These are phyloP conservation scores for Solanum virginianum DNA, from an alignment of 257 asterid species.

Conservation along the genomic window DNA sequence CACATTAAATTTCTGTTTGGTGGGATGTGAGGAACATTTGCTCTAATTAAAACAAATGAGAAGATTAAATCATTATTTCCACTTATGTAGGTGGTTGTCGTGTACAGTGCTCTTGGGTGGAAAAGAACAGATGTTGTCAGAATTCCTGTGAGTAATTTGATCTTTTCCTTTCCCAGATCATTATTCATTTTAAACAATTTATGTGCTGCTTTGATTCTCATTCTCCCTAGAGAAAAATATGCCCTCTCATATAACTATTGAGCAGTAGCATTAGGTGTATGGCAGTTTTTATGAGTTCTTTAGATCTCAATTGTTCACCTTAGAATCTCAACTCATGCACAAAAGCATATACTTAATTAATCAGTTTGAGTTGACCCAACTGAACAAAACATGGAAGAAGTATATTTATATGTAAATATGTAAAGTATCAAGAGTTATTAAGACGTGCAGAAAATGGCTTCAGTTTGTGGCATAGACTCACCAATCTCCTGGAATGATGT, in stretches of 20 bases:
- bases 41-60: not conserved
- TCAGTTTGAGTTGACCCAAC: not conserved
- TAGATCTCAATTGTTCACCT: not conserved
- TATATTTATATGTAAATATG: not conserved
- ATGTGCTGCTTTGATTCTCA: not conserved
- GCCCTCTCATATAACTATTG: not conserved
- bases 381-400: not conserved
- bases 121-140: slow-evolving; percentile 67
- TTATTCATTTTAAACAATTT: not conserved
- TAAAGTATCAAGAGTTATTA: not conserved
- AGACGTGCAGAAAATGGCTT: not conserved
- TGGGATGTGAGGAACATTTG: not conserved
- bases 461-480: not conserved
- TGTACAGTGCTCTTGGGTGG: slow-evolving; percentile 91
- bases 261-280: not conserved
- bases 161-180: not conserved
- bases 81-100: slow-evolving; percentile 54
- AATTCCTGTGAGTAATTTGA: slow-evolving; percentile 59
- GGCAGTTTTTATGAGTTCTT: not conserved
- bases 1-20: not conserved
- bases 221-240: not conserved
- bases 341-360: not conserved
- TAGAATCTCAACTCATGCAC: not conserved
- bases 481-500: not conserved
- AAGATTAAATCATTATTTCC: not conserved